Evolutionary conservation across 129 eudicot genomes (phyloP), one percentile per base, ranked within the genome.

Genomic region (Chrysanthemum lavandulifolium): DNA sequence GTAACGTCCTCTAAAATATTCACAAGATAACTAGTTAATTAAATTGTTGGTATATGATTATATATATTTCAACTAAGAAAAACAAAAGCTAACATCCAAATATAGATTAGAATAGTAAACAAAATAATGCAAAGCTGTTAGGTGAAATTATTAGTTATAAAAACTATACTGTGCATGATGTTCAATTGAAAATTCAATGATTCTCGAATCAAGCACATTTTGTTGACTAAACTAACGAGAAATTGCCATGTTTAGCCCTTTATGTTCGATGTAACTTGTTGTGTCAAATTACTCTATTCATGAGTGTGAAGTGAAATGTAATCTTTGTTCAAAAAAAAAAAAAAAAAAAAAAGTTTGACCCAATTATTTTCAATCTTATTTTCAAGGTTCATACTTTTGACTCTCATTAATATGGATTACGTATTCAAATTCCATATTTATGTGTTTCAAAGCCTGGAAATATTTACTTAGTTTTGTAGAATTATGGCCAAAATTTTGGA

Each of bases 181-280:
- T 5, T 45, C 6, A 52, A 68, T 29, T 25, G 29, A 51, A 25
- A 14, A 31, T 11, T 21, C 9, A 67, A 56, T 10, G 58, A 23
- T 14, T 56, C 19, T 43, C 8, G 31, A 23, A 31, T 19, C 10
- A 51, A 33, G 23, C 66, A 43, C 3, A 21, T 47, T 10, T 57
- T 67, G 36, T 76, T 56, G 80, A 68, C 49, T 67, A 13, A 3
- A 15, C 21, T 67, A 67, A 67, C 54, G 54, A 68, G 57, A 64
- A 2, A 27, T 53, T 53, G 15, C 65, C 43, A 7, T 74, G 54
- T 58, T 19, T 61, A 49, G 55, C 21, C 21, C 21, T 19, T 19
- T 19, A 19, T 19, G 21, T 19, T 19, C 21, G 21, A 19, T 19
- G 21, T 19, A 19, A 19, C 21, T 19, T 19, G 21, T 19, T 19